Evolutionary conservation across 331 rosid genomes (phyloP).

Genomic region (Dryas integrifolia): DNA sequence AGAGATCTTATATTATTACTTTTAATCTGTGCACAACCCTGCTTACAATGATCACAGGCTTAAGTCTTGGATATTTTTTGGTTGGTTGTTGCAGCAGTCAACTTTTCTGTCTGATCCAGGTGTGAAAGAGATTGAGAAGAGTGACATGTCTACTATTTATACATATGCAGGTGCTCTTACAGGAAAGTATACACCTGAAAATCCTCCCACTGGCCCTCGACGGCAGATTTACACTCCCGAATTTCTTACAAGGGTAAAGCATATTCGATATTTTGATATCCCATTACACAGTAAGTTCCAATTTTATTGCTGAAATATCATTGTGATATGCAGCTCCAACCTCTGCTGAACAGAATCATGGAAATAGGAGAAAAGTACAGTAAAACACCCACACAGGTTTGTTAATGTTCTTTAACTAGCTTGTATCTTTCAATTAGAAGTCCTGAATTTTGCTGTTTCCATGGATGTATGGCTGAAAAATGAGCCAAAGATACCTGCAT

Average conservation of each 20-base stretch:
- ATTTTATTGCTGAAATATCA: slow-evolving; percentile 23
- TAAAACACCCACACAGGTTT: slow-evolving; percentile 74
- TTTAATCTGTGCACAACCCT: not conserved
- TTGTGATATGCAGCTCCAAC: slow-evolving; percentile 67
- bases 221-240: slow-evolving; percentile 72
- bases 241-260: slow-evolving; percentile 53
- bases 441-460: not conserved
- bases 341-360: slow-evolving; percentile 54
- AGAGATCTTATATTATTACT: not conserved
- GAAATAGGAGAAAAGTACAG: slow-evolving; percentile 63
- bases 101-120: not conserved
- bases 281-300: not conserved
- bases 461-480: not conserved
- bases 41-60: not conserved
- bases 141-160: slow-evolving; percentile 10
- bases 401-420: slow-evolving; percentile 14
- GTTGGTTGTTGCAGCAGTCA: not conserved
- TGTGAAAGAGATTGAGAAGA: not conserved
- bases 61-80: not conserved
- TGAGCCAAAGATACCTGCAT: not conserved
- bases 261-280: slow-evolving; percentile 1
- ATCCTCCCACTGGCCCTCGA: slow-evolving; percentile 84
- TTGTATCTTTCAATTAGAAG: not conserved
- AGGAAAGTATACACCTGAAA: slow-evolving; percentile 77
- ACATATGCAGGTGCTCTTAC: slow-evolving; percentile 64